Evolutionary conservation across 257 asterid species (phyloP).

Genomic region (Apocynum venetum): DNA sequence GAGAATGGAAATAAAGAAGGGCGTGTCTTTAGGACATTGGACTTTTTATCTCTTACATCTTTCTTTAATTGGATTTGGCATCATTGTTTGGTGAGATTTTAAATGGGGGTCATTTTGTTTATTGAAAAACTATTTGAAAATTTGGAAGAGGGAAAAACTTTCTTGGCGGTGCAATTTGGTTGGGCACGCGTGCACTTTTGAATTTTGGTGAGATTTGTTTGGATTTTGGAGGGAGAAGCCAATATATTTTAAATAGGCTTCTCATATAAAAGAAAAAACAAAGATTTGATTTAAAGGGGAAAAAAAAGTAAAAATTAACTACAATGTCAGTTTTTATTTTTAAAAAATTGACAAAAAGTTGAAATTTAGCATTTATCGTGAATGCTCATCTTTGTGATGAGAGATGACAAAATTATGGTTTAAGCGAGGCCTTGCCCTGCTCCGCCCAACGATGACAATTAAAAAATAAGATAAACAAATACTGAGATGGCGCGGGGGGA

Average conservation of each 20-base stretch:
- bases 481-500: no score
- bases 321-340: no score
- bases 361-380: no score
- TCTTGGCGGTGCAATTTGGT: constrained; percentile 16
- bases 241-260: background rate
- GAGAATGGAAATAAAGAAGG: constrained; percentile 1
- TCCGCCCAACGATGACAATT: no score
- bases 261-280: background rate
- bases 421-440: no score
- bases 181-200: background rate
- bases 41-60: background rate
- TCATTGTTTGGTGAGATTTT: constrained; percentile 9
- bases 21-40: background rate
- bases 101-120: constrained; percentile 2
- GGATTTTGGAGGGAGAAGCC: background rate
- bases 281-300: background rate
- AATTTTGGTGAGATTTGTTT: background rate
- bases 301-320: no score
- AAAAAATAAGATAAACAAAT: no score
- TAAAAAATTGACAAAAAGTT: no score
- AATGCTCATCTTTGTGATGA: no score
- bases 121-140: background rate
- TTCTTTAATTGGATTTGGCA: constrained; percentile 11
- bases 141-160: background rate
- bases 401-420: no score